phyloP scores from a whole-genome alignment of 2,329 filamentous ascomycete genomes.

The Bipolaris gigantea region DNA sequence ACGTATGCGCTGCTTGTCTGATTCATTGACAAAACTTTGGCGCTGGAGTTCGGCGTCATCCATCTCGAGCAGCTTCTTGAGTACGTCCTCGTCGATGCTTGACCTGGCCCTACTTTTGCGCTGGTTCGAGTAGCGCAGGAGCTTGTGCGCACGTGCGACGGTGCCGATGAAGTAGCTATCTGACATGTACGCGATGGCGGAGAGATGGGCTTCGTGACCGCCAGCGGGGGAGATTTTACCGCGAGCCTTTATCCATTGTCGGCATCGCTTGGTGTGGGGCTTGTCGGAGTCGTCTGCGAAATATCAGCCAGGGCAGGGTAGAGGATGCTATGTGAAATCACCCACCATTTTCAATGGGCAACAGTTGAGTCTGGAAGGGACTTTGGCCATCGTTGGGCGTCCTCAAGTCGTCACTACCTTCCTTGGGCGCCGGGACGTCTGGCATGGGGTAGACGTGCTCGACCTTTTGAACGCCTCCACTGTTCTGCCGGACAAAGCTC shows the following conservation, averaged over 20 bases:
- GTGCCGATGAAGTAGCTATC: slow-evolving; percentile 95
- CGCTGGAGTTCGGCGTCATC: slow-evolving; percentile 49
- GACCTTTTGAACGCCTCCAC: slow-evolving; percentile 59
- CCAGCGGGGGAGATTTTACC: slow-evolving; percentile 73
- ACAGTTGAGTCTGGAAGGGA: slow-evolving; percentile 62
- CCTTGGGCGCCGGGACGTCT: slow-evolving; percentile 50
- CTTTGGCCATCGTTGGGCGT: slow-evolving; percentile 39
- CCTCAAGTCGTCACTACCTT: slow-evolving; percentile 42
- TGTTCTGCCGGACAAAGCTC: slow-evolving; percentile 75
- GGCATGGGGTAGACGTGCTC: slow-evolving; percentile 64
- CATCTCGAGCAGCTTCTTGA: slow-evolving; percentile 50
- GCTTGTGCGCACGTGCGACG: slow-evolving; percentile 74
- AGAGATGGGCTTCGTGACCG: slow-evolving; percentile 78
- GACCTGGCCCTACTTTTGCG: slow-evolving; percentile 42
- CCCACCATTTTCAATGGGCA: slow-evolving; percentile 59
- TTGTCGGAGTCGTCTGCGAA: slow-evolving; percentile 48
- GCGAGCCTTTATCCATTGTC: slow-evolving; percentile 71
- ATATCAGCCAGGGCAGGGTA: slow-evolving; percentile 18
- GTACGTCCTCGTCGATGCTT: slow-evolving; percentile 47
- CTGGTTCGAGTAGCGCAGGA: slow-evolving; percentile 70
- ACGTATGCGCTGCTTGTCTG: slow-evolving; percentile 53
- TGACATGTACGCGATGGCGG: slow-evolving; percentile 88
- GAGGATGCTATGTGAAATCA: not conserved
- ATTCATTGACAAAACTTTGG: slow-evolving; percentile 51
- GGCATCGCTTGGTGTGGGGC: slow-evolving; percentile 67